Conservation (phyloP, 2,329 filamentous ascomycete genomes). For the Tolypocladium tropicale region DNA sequence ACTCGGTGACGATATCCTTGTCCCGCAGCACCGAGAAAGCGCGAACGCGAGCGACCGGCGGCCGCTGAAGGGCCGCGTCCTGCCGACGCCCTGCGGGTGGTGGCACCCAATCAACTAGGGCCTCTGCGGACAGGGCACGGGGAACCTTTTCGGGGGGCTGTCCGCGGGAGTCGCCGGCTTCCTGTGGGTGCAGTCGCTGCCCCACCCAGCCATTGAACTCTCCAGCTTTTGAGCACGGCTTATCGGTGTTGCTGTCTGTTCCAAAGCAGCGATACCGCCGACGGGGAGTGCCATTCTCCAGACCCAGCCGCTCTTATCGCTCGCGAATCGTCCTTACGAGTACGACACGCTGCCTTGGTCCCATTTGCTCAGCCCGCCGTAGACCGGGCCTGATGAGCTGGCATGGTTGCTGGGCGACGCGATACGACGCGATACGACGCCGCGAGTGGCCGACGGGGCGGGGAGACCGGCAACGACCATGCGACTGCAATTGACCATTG, state of each 20-base stretch:
- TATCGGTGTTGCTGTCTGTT: neutral
- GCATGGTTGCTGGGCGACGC: neutral
- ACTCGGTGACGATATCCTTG: too few species aligned
- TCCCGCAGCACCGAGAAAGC: neutral
- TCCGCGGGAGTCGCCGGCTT: neutral
- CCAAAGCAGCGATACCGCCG: too few species aligned
- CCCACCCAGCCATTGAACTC: neutral
- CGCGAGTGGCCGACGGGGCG: neutral
- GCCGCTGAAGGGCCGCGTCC: neutral
- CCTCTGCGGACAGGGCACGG: neutral
- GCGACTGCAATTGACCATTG: neutral
- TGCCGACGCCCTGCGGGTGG: neutral
- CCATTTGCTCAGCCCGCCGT: neutral
- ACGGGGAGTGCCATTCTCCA: too few species aligned
- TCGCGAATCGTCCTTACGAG: neutral
- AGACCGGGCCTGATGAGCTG: too few species aligned
- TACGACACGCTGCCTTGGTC: too few species aligned
- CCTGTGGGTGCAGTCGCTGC: neutral
- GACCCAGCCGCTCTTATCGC: neutral
- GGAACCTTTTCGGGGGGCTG: neutral
- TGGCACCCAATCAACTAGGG: neutral
- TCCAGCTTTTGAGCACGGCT: neutral
- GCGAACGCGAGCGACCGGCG: neutral
- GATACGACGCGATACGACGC: neutral
- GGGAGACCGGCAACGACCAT: neutral